phyloP scores from a whole-genome alignment of 495 filamentous ascomycete species.

The Sporormia fimetaria region DNA sequence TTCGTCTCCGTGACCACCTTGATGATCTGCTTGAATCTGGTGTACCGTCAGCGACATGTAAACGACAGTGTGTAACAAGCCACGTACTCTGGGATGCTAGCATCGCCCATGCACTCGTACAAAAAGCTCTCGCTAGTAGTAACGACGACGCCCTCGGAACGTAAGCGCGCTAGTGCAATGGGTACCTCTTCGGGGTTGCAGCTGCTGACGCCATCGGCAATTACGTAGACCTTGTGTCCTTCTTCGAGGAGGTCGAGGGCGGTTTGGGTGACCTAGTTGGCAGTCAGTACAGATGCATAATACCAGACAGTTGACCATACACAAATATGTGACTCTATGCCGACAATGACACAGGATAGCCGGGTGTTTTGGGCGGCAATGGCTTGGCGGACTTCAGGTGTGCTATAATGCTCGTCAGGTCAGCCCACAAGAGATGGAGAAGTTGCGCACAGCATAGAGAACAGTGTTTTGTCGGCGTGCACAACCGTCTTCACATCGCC shows the following conservation, averaged over 20 bases:
- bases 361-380: slow-evolving; percentile 17
- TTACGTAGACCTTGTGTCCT: slow-evolving; percentile 72
- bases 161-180: slow-evolving; percentile 63
- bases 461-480: slow-evolving; percentile 72
- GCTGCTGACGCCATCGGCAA: slow-evolving; percentile 86
- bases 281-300: no score
- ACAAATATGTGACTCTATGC: slow-evolving; percentile 92
- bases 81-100: slow-evolving; percentile 49
- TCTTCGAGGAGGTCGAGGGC: slow-evolving; percentile 63
- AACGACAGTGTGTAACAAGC: background rate
- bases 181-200: slow-evolving; percentile 71
- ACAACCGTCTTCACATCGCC: slow-evolving; percentile 37
- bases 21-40: slow-evolving; percentile 55
- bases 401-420: slow-evolving; percentile 35
- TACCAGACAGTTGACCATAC: slow-evolving; percentile 60
- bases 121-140: slow-evolving; percentile 85
- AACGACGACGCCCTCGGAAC: slow-evolving; percentile 64
- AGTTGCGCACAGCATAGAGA: slow-evolving; percentile 61
- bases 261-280: slow-evolving; percentile 26
- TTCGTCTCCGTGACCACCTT: slow-evolving; percentile 68
- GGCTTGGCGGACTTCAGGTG: slow-evolving; percentile 29
- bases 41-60: background rate
- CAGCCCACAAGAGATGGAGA: slow-evolving; percentile 32
- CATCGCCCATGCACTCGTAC: slow-evolving; percentile 90
- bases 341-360: slow-evolving; percentile 53